Evolutionary conservation across 2,329 filamentous ascomycete species (phyloP).

Genomic region (Trichoderma simmonsii): DNA sequence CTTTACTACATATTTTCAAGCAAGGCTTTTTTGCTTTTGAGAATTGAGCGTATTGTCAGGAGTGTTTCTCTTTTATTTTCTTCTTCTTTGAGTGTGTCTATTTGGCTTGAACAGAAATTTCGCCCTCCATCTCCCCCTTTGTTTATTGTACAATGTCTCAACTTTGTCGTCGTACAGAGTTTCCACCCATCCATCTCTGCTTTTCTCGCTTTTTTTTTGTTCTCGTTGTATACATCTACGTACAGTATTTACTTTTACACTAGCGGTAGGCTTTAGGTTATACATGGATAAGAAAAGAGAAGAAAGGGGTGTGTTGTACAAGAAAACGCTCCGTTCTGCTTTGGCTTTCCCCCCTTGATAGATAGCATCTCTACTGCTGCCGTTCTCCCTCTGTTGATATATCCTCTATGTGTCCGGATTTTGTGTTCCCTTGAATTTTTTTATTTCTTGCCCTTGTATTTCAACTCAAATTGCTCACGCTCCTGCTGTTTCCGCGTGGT

Average conservation of each 20-base stretch:
- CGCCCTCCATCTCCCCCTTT: not conserved
- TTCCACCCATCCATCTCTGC: not conserved
- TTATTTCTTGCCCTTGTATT: conserved; percentile 36
- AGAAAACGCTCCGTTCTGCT: not conserved
- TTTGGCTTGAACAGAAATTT: not conserved
- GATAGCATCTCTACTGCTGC: not conserved
- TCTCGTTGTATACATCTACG: not conserved
- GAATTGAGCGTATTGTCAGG: not conserved
- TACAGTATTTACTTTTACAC: conserved; percentile 9
- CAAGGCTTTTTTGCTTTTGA: not conserved
- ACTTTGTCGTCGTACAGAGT: not conserved
- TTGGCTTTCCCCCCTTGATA: not conserved
- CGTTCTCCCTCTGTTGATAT: not conserved
- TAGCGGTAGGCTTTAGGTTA: not conserved
- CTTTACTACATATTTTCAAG: not conserved
- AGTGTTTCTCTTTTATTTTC: not conserved
- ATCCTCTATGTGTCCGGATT: not conserved
- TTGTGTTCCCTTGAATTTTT: not conserved
- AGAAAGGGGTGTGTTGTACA: conserved; percentile 1
- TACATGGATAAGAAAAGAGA: not conserved
- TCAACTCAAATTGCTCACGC: conserved; percentile 39
- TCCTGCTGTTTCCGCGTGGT: conserved; percentile 35
- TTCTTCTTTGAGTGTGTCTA: not conserved
- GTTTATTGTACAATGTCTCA: conserved; percentile 7
- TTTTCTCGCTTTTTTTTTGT: not conserved